A percentile compares a stretch with the other conserved stretches of the same genome.
These are phyloP conservation scores for Paecilomyces variotii DNA, from an alignment of 2,329 filamentous ascomycete genomes.

Conservation along the genomic window DNA sequence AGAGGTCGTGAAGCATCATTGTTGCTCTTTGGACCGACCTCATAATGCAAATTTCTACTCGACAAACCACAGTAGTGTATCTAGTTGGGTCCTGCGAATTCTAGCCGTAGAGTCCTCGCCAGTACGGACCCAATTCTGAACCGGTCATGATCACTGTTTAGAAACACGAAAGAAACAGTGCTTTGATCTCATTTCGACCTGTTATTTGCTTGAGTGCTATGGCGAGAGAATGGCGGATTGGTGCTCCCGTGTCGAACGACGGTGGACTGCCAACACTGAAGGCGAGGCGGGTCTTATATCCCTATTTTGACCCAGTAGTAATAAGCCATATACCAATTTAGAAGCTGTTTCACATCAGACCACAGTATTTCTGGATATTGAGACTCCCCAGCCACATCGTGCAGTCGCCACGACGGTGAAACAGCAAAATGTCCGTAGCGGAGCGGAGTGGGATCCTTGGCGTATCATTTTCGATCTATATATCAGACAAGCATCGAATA, in stretches of 20 bases:
- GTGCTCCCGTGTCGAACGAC: not conserved
- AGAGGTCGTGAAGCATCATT: not conserved
- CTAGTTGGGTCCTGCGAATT: not conserved
- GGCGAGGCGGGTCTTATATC: not conserved
- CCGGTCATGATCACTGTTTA: not conserved
- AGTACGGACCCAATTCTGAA: not conserved
- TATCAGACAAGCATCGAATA: not conserved
- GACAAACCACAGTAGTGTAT: not conserved
- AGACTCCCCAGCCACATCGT: not conserved
- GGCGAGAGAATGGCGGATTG: not conserved
- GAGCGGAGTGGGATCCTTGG: not conserved
- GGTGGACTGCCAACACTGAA: not conserved
- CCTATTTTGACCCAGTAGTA: not conserved
- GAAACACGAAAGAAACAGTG: not conserved
- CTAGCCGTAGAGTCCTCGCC: too few species aligned
- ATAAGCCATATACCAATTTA: not conserved
- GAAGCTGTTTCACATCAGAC: not conserved
- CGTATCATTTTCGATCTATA: not conserved
- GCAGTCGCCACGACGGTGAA: not conserved
- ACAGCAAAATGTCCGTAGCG: not conserved
- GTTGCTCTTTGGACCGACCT: not conserved
- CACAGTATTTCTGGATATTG: not conserved
- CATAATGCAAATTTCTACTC: not conserved
- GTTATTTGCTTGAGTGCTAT: not conserved
- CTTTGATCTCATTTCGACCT: not conserved